Percentiles rank a stretch among this genome's conserved stretches.
Conservation (phyloP, 2,329 filamentous ascomycete genomes). For the Penicillium sp. region DNA sequence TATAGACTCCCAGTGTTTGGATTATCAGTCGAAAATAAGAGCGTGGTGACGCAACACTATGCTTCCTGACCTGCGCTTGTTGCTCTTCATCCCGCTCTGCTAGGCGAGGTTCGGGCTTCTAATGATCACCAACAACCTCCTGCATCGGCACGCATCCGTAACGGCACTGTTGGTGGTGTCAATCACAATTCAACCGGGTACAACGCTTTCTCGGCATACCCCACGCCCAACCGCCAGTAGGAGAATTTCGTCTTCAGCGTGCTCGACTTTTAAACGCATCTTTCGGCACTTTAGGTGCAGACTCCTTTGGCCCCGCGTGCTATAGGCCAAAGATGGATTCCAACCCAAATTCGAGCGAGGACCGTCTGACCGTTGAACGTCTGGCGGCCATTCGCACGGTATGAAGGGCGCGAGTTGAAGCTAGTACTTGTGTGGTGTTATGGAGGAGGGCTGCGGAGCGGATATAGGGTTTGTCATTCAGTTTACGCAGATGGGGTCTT, state of each 20-base stretch:
- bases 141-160: background rate
- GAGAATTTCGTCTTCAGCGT: background rate
- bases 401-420: background rate
- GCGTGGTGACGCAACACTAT: background rate
- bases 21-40: too few relatives aligned
- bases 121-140: background rate
- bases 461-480: background rate
- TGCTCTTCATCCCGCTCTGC: background rate
- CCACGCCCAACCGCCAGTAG: slow-evolving; percentile 4
- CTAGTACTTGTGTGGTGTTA: slow-evolving; percentile 4
- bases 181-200: background rate
- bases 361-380: slow-evolving; percentile 2
- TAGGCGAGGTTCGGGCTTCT: background rate
- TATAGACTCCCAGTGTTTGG: too few relatives aligned
- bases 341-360: background rate
- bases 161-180: background rate
- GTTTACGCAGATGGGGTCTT: background rate
- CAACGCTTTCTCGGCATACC: slow-evolving; percentile 1
- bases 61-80: too few relatives aligned
- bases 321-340: background rate
- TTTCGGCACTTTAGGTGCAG: background rate
- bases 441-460: background rate
- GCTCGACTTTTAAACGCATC: background rate
- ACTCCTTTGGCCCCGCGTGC: background rate
- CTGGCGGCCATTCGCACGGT: background rate